Percentiles rank a stretch among this genome's conserved stretches.
phyloP scores from a whole-genome alignment of 768 basidiomycete species.

The Pulveroboletus sp. region DNA sequence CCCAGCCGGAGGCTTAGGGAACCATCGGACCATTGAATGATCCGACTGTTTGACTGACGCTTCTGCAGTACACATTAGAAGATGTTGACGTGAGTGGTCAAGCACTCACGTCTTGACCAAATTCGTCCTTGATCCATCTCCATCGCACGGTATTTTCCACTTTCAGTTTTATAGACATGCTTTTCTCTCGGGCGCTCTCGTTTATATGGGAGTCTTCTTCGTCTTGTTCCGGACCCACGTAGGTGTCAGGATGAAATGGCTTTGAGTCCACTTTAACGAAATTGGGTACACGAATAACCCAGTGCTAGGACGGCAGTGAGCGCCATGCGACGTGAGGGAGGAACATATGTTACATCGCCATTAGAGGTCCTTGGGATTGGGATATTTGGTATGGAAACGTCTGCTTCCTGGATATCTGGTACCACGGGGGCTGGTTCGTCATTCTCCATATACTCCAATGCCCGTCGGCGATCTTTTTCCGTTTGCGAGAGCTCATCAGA shows the following conservation, averaged over 20 bases:
- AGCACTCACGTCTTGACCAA: constrained; percentile 67
- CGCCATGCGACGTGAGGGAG: background rate
- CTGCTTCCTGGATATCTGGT: constrained; percentile 57
- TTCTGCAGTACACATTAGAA: constrained; percentile 39
- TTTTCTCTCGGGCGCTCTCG: constrained; percentile 67
- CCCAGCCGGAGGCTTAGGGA: constrained; percentile 86
- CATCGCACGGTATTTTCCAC: constrained; percentile 95
- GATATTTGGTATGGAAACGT: constrained; percentile 82
- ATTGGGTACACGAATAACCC: constrained; percentile 92
- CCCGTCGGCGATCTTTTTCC: constrained; percentile 55
- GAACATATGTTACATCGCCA: constrained; percentile 56
- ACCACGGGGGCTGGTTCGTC: constrained; percentile 56
- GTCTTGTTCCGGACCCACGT: constrained; percentile 78
- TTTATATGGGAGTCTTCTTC: constrained; percentile 53
- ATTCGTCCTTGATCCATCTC: constrained; percentile 83
- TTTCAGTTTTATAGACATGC: constrained; percentile 79
- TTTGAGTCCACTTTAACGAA: constrained; percentile 87
- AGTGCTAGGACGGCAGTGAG: constrained; percentile 44
- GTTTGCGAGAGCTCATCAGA: constrained; percentile 64
- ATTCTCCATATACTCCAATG: constrained; percentile 79
- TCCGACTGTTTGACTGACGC: constrained; percentile 84
- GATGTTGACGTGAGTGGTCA: background rate
- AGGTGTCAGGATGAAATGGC: constrained; percentile 85
- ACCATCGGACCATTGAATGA: constrained; percentile 96
- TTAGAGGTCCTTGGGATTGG: constrained; percentile 77